Evolutionary conservation across 2,329 filamentous ascomycete species (phyloP).

Genomic region (Botrytis sinoallii): DNA sequence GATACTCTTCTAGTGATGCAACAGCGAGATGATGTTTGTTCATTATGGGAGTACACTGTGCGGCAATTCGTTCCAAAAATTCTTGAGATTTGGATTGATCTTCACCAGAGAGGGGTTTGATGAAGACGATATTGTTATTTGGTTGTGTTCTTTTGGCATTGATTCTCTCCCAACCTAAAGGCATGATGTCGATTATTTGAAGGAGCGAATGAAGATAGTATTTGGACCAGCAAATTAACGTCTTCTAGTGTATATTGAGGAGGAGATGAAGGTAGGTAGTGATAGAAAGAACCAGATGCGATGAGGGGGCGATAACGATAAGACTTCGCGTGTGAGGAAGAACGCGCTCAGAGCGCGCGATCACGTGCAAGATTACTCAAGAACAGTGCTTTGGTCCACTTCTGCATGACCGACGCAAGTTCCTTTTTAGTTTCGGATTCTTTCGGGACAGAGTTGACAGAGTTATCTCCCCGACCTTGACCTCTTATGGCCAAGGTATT

Average conservation of each 20-base stretch:
- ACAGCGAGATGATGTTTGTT: conserved; percentile 61
- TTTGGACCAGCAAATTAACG: neutral
- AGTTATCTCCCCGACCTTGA: conserved; percentile 11
- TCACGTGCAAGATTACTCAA: neutral
- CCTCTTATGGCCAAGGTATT: neutral
- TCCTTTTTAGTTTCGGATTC: neutral
- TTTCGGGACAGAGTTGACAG: neutral
- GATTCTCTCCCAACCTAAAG: conserved; percentile 72
- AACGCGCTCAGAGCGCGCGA: neutral
- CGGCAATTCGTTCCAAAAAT: conserved; percentile 73
- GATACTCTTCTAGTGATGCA: conserved; percentile 75
- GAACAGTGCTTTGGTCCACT: neutral
- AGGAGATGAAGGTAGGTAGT: neutral
- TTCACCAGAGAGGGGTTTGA: conserved; percentile 69
- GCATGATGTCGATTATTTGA: conserved; percentile 51
- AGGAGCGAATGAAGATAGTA: neutral
- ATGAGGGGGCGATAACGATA: conserved; percentile 1
- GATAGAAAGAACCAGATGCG: neutral
- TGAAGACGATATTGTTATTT: conserved; percentile 78
- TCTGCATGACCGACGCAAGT: neutral
- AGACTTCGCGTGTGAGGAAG: neutral
- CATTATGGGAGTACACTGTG: conserved; percentile 75
- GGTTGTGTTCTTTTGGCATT: conserved; percentile 73
- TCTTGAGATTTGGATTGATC: conserved; percentile 62
- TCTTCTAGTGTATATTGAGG: neutral